Evolutionary conservation across 2,329 filamentous ascomycete genomes (phyloP).

Genomic region (Helicocarpus griseus): DNA sequence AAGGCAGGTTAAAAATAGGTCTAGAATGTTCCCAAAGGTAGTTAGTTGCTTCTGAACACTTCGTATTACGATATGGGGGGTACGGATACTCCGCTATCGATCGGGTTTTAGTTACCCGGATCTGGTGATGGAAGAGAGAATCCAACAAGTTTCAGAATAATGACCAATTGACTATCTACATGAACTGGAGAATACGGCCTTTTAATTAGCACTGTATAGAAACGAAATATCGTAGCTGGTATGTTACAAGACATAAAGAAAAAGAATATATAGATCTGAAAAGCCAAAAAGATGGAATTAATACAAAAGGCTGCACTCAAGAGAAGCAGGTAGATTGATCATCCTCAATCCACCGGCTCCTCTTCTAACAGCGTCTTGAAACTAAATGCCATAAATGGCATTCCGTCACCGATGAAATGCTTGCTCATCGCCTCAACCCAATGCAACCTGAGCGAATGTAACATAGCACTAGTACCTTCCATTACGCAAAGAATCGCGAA

Average conservation of each 20-base stretch:
- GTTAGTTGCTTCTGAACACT: too few species aligned
- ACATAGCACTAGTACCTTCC: slow-evolving; percentile 94
- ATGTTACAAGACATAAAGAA: not conserved
- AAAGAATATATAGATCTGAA: not conserved
- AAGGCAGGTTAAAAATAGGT: too few species aligned
- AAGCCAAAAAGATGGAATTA: not conserved
- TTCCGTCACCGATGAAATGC: slow-evolving; percentile 84
- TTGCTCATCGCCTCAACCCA: slow-evolving; percentile 99
- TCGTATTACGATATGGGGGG: too few species aligned
- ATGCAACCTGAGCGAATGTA: slow-evolving; percentile 81
- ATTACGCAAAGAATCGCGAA: slow-evolving; percentile 78
- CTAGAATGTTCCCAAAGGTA: too few species aligned
- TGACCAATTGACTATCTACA: too few species aligned
- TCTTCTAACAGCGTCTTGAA: slow-evolving; percentile 80
- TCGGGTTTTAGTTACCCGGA: too few species aligned
- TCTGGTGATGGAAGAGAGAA: too few species aligned
- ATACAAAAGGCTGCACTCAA: not conserved
- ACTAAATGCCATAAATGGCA: slow-evolving; percentile 80
- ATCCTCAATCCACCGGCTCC: slow-evolving; percentile 44
- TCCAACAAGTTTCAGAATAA: not conserved
- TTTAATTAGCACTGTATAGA: too few species aligned
- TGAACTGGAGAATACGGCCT: too few species aligned
- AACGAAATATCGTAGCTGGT: not conserved
- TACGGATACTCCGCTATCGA: too few species aligned
- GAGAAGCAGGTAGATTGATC: not conserved